phyloP scores from a whole-genome alignment of 441 rosid genomes.

The Bruguiera hainesii region DNA sequence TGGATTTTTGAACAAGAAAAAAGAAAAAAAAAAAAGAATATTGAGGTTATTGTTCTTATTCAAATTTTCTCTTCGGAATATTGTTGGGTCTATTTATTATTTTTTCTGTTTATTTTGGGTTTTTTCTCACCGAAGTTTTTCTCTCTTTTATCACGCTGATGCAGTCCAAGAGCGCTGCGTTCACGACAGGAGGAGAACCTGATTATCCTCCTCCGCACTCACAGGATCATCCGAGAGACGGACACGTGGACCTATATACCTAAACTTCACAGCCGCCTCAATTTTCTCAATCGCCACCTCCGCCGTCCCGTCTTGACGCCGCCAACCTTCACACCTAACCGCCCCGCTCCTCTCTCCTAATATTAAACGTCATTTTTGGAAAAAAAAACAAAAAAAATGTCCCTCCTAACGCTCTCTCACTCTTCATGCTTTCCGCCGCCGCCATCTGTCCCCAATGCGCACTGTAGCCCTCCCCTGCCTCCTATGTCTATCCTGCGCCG shows the following conservation, averaged over 20 bases:
- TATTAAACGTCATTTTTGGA: background rate
- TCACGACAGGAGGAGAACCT: too few relatives aligned
- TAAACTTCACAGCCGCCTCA: slow-evolving; percentile 4
- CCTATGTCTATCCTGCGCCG: slow-evolving; percentile 81
- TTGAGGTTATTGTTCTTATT: too few relatives aligned
- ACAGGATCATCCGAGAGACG: background rate
- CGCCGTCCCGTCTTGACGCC: slow-evolving; percentile 22
- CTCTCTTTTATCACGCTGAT: too few relatives aligned
- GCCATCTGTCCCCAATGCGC: slow-evolving; percentile 47
- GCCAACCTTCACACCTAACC: slow-evolving; percentile 13
- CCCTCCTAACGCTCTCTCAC: slow-evolving; percentile 11
- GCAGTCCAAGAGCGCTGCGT: too few relatives aligned
- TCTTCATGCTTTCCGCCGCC: slow-evolving; percentile 17
- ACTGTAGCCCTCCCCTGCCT: slow-evolving; percentile 36
- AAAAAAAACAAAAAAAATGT: slow-evolving; percentile 19
- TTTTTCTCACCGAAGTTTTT: too few relatives aligned
- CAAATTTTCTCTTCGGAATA: too few relatives aligned
- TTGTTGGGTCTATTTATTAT: too few relatives aligned
- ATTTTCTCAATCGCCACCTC: slow-evolving; percentile 25
- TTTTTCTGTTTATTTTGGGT: too few relatives aligned
- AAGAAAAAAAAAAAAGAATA: too few relatives aligned
- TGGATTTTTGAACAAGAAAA: too few relatives aligned
- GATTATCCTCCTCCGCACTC: slow-evolving; percentile 11
- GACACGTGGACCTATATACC: slow-evolving; percentile 30
- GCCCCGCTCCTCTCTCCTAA: slow-evolving; percentile 1